phyloP scores from a whole-genome alignment of 768 basidiomycete genomes.

The Suillus placidus region DNA sequence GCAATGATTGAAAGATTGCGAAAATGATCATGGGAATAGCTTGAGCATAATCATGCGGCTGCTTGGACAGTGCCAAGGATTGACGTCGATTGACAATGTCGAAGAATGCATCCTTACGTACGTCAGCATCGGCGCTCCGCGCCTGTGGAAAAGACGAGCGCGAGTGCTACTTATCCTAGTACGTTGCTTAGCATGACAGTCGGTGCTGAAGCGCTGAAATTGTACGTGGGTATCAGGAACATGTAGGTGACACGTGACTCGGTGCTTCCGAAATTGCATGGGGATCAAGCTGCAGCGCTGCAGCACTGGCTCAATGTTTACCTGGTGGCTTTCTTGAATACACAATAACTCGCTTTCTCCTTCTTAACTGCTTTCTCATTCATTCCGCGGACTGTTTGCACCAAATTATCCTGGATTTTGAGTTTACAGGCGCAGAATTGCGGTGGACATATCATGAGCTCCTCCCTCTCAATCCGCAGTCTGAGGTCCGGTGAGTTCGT shows the following conservation, averaged over 20 bases:
- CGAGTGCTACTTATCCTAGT: background rate
- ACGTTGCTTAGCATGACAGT: too few species aligned
- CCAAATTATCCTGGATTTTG: background rate
- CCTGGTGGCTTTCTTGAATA: background rate
- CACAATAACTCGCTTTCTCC: background rate
- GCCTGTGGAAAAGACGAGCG: background rate
- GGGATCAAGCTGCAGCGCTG: background rate
- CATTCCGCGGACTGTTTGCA: background rate
- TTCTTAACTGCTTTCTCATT: background rate
- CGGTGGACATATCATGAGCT: background rate
- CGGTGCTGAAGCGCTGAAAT: too few species aligned
- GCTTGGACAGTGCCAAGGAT: background rate
- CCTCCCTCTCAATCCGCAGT: constrained; percentile 22
- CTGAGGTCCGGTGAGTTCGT: constrained; percentile 8
- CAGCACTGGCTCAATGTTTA: too few species aligned
- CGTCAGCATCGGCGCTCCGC: background rate
- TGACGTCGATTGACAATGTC: background rate
- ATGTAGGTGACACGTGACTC: background rate
- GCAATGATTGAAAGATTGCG: background rate
- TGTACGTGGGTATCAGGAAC: too few species aligned
- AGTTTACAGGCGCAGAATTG: background rate
- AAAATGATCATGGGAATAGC: constrained; percentile 7
- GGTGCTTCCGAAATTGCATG: background rate
- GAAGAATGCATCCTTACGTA: background rate
- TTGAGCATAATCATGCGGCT: background rate